Base-by-base conservation (phyloP, 805 yeast genomes). In the Lipomyces orientalis region DNA sequence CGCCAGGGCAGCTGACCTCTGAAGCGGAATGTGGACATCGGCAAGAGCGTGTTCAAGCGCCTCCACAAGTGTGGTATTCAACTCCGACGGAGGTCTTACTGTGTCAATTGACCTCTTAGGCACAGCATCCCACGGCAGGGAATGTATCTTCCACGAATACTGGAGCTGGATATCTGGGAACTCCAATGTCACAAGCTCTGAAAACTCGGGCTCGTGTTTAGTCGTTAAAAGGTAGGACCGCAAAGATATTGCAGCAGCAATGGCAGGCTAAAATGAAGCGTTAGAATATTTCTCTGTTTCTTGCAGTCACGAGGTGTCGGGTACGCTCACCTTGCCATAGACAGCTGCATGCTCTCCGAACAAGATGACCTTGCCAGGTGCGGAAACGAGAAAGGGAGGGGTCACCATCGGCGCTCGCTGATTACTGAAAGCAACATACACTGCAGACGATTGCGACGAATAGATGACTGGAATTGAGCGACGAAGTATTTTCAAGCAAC, bases 261-360 rank as follows among this genome's bases (percentile, higher is more conserved):
- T 90, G 12, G 98, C 98, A 1, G 97, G 97, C 81, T 88, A 60
- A 46, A 54, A 55, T 31, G 9, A 60, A 51, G 54, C 49, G 35
- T 60, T 64, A 67, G 62, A 22, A 43, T 43, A 2, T 4, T 6
- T 43, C n/a, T 16, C 49, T 3, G 29, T 25, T 3, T 1, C 29
- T 16, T n/a, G 8, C n/a, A 19, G 9, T n/a, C 22, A 56, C 9
- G 8, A 37, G 29, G 22, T 6, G 29, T 8, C 34, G 5, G 12
- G 16, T 19, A 19, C 9, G 12, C 54, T 34, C 74, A 83, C 85
- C 75, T 87, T 90, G 58, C 90, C 88, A 76, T 90, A 91, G 0
- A 95, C 99, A 1, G 96, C 98, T 7, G 98, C 90, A 76, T 95
- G 99, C 76, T 95, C 99, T 29, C 99, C 99, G 77, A 93, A 95